Base-by-base conservation (phyloP, 495 filamentous ascomycete species). In the Penicillium salamii region DNA sequence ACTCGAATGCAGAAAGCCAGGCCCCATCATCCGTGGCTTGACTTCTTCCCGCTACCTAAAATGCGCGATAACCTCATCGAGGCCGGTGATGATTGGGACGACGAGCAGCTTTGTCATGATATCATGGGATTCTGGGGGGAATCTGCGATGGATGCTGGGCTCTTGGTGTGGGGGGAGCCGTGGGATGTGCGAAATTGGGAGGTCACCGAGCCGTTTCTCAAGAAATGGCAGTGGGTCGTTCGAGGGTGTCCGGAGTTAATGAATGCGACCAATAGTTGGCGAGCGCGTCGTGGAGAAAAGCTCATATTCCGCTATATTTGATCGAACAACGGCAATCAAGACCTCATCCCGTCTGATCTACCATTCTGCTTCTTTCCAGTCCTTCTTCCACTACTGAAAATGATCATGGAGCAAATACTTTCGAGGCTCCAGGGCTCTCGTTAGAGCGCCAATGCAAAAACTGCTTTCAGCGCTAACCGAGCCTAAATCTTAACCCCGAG, bases 161-260 rank as follows among this genome's bases (percentile, higher is more conserved):
- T 78, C 28, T 24, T 81, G n/a, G 68, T 81, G 1, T 79, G 77
- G 77, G 75, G 76, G 7, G 72, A 78, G 29, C 73, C 77, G 0
- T 71, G 72, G 65, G 65, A 70, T 52, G 63, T 67, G 28, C 52
- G 53, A 2, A 74, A 66, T 24, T 81, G 77, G 77, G 77, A 80
- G 54, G 54, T 80, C 13, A 75, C 68, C 0, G 74, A 78, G 53
- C 53, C 59, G 0, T 81, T 81, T 54, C 39, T 74, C 20, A 66
- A 64, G 46, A 78, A 77, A 21, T 80, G 76, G 74, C 62, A 70
- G 2, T 80, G 74, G 63, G 53, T 80, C 15, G 53, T 82, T 7
- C 57, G 69, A n/a, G 78, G 76, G 15, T 80, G 77, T 64, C 59
- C 64, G 5, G 67, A 71, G 36, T 46, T 80, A 46, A 57, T 80